Base-by-base conservation (phyloP, 75 land plant species). In the Pinus tabuliformis region DNA sequence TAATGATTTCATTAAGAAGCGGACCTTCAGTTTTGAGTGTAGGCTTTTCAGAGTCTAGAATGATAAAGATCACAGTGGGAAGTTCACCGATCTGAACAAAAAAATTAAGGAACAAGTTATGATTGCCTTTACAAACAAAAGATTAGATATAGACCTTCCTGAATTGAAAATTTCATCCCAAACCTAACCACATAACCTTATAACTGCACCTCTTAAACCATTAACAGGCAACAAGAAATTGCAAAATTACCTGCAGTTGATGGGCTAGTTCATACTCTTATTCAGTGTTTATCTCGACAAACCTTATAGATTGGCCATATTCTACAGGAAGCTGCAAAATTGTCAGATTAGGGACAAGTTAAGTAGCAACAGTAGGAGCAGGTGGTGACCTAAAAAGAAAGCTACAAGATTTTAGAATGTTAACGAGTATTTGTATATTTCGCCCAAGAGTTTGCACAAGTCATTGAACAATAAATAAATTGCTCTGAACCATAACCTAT, bases 281-380 rank as follows among this genome's bases (percentile, higher is more conserved):
- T 82, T 97, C 99, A 33, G 99, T 95, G 80, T 97, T 95, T 30
- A 95, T 90, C 82, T 97, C 95, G 60, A 97, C 65, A 81, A 97
- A 87, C 68, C 85, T 57, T 16, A 81, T 92, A 56, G 84, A 84
- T 58, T 78, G 76, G 68, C 86, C 89, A 78, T 91, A 97, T 59
- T 97, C 95, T 52, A 97, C 92, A 52, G 97, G 95, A 71, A 97
- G 92, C 99, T 97, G 88, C 33, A 64, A 30, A 45, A 73, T 9
- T 22, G 17, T 57, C 42, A 45, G 8, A 45, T 45, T 45, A 8
- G 7, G 52, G 54, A 9, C 12, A 49, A 49, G 54, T 49, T 49
- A 45, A 45, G 8, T 45, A 49, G 54, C 5, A 14, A 68, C n/a
- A n/a, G 11, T 28, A 3, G 11, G 30, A 22, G 18, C 28, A n/a